Conservation (phyloP, 2,329 filamentous ascomycete genomes). For the Aplosporella prunicola region DNA sequence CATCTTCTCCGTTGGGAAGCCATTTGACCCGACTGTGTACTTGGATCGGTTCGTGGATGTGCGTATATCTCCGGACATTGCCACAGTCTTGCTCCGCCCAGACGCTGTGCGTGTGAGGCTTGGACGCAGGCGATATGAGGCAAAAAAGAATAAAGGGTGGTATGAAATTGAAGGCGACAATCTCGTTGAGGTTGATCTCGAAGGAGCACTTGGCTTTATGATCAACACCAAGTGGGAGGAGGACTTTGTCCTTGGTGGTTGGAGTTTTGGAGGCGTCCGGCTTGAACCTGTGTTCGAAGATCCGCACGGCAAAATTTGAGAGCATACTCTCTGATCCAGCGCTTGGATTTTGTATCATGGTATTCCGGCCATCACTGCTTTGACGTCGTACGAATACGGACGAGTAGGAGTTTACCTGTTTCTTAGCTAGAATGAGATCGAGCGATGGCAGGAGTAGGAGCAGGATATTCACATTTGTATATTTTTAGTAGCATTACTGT, state of each 20-base stretch:
- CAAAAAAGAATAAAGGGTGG: conserved; percentile 25
- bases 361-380: too few relatives aligned
- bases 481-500: too few relatives aligned
- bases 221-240: conserved; percentile 27
- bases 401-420: too few relatives aligned
- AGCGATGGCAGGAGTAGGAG: too few relatives aligned
- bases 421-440: too few relatives aligned
- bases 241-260: conserved; percentile 24
- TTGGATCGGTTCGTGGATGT: conserved; percentile 27
- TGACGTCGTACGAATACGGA: too few relatives aligned
- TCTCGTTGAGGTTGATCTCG: conserved; percentile 26
- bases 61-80: conserved; percentile 29
- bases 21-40: conserved; percentile 25
- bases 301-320: too few relatives aligned
- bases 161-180: conserved; percentile 29
- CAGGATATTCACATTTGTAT: too few relatives aligned
- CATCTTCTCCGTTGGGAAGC: conserved; percentile 29
- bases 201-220: conserved; percentile 28
- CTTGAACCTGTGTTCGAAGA: conserved; percentile 24
- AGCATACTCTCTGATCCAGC: too few relatives aligned
- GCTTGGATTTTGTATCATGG: too few relatives aligned
- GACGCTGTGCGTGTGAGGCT: conserved; percentile 29
- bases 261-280: conserved; percentile 31
- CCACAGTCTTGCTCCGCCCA: conserved; percentile 26
- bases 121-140: conserved; percentile 21